Evolutionary conservation across 2,329 filamentous ascomycete genomes (phyloP), one percentile per base, ranked within the genome.

Genomic region (Exophiala dermatitidis): DNA sequence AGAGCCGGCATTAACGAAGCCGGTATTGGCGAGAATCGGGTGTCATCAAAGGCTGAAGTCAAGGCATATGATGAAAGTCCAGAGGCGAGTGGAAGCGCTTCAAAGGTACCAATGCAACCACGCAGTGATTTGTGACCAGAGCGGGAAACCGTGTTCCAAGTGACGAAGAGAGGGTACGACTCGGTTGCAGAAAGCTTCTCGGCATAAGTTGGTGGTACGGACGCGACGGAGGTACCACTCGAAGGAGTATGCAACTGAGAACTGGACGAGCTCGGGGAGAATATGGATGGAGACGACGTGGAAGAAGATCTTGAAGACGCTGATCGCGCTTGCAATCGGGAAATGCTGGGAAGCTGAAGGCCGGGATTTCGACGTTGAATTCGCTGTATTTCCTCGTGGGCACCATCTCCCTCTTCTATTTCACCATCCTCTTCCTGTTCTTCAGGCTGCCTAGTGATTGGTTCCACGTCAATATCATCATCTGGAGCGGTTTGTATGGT

Each of bases 21-120:
- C 6, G 77, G 68, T 40, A 84, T 83, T 9, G 81, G 80, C 10
- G 70, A 66, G 67, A 85, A 85, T 57, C 82, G 80, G 8, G 72
- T 74, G 65, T 85, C 82, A 60, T 83, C 79, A 60, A 84, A 82
- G 12, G 82, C 82, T 68, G 90, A 90, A 48, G 86, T 93, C 61
- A 95, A 72, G 44, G 90, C 86, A 71, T 96, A 97, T 56, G 82
- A 83, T 48, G 82, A 75, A 41, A 98, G 74, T 3, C 90, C 90
- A 1, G 80, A 71, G 31, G 82, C 77, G 8, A 98, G 79, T 46
- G 85, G 81, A 64, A 88, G 82, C 1, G 83, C 69, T 65, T 90
- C 86, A 66, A 97, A 98, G 2, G 91, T 98, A 62, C 93, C 93
- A 67, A 98, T 97, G 75, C 93, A 98, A 55, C 93, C 93, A 55